Conservation (phyloP, 169 alveolate species). For the Plasmodium falciparum region DNA sequence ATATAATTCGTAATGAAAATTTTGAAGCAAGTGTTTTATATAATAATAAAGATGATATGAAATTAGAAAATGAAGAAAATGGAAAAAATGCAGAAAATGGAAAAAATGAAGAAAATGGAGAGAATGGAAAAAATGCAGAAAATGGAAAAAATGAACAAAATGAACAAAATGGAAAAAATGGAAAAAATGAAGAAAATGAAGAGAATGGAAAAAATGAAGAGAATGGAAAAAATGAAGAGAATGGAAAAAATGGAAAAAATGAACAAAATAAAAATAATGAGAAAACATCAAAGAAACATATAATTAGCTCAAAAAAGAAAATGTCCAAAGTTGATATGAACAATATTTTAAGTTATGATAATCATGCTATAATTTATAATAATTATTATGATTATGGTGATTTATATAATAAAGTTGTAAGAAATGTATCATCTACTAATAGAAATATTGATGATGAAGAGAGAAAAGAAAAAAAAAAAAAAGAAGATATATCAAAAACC, state of each 20-base stretch:
- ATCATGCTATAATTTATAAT: conserved; percentile 11
- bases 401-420: conserved; percentile 58
- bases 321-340: neutral
- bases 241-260: neutral
- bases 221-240: neutral
- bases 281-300: too few species aligned
- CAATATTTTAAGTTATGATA: conserved; percentile 5
- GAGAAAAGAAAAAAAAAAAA: neutral
- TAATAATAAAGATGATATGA: neutral
- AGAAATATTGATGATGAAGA: neutral
- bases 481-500: conserved; percentile 22
- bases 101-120: neutral
- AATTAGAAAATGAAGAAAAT: neutral
- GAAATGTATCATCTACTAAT: neutral
- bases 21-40: neutral
- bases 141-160: neutral
- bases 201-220: neutral
- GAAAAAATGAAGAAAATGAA: neutral
- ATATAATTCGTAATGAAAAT: neutral
- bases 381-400: conserved; percentile 62
- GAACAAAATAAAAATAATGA: too few species aligned
- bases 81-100: neutral
- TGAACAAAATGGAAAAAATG: too few species aligned
- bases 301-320: conserved; percentile 21
- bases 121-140: too few species aligned